Evolutionary conservation across 257 asterid genomes (phyloP), one percentile per base, ranked within the genome.

Genomic region (Forsythia suspensa): DNA sequence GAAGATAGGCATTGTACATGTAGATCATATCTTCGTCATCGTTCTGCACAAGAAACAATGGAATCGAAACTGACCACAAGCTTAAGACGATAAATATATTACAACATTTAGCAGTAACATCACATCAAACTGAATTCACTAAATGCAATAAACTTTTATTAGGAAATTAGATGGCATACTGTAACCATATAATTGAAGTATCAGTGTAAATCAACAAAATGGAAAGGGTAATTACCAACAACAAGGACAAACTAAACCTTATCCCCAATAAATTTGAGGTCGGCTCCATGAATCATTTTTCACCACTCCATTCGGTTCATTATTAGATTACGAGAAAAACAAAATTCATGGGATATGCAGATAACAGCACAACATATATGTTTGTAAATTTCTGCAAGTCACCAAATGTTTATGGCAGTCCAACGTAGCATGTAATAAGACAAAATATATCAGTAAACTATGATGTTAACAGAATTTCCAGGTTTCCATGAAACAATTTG

Each of bases 21-120:
- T 90, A 96, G 82, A 91, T 73, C 89, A 96, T 88, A 83, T 94
- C 99, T 84, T 92, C 99, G 37, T 92, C 98, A 55, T 96, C 97
- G 73, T 92, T 92, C 98, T 95, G 97, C 88, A 81, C 29, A 75
- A 85, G 76, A 36, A 79, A 80, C 41, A 86, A 66, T 39, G 86
- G 43, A 81, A 77, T 71, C 44, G 51, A 79, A 80, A 78, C 70
- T 83, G 48, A 59, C 69, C 46, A 74, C 75, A 69, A 70, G 83
- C 40, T 24, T 63, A 67, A 77, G 80, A 68, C 83, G 75, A 77
- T 44, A 29, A 59, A 81, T 48, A 70, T 8, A 37, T 73, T 70
- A 37, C 18, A 29, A 55, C n/a, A 83, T 76, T 80, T 67, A 15
- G 65, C 46, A 77, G 57, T 5, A 48, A 48, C 13, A 48, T 13